Percentiles rank a stretch among this genome's conserved stretches.
Evolutionary conservation across 768 basidiomycete species (phyloP).

Genomic region (Podaxis sp.): DNA sequence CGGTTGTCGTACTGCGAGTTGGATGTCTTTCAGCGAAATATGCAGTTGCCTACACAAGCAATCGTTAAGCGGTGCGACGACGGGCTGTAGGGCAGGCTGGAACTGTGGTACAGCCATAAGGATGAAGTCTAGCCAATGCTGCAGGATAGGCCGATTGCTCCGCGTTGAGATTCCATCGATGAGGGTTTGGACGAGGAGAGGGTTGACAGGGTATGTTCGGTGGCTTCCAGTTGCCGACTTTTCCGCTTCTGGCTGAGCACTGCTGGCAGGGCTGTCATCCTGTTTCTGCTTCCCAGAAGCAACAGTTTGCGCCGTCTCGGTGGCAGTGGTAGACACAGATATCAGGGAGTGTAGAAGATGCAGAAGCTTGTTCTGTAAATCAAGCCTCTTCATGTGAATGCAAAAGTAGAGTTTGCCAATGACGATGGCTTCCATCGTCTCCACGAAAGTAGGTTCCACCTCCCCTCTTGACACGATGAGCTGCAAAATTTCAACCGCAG

Average conservation of each 20-base stretch:
- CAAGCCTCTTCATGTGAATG: constrained; percentile 67
- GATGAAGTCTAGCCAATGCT: constrained; percentile 97
- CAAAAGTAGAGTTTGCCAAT: constrained; percentile 74
- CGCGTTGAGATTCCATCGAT: constrained; percentile 73
- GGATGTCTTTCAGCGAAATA: constrained; percentile 51
- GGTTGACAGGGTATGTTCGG: constrained; percentile 52
- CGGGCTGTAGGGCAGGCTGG: constrained; percentile 62
- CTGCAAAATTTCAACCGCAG: constrained; percentile 80
- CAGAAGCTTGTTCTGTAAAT: constrained; percentile 91
- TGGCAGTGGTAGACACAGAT: constrained; percentile 51
- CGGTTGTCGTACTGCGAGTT: constrained; percentile 37
- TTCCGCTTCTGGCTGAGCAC: constrained; percentile 28
- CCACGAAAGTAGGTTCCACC: constrained; percentile 54
- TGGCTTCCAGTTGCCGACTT: constrained; percentile 27
- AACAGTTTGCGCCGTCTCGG: constrained; percentile 28
- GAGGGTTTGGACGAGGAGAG: constrained; percentile 74
- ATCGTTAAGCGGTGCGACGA: constrained; percentile 74
- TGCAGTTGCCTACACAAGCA: constrained; percentile 74
- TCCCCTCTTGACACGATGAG: constrained; percentile 81
- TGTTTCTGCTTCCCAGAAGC: constrained; percentile 20
- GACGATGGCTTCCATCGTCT: constrained; percentile 67
- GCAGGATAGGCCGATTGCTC: constrained; percentile 76
- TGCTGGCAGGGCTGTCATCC: constrained; percentile 32
- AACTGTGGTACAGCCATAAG: constrained; percentile 89
- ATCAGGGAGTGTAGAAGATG: constrained; percentile 88